Conservation (phyloP, 306 rosid species). For the Gillenia trifoliata region DNA sequence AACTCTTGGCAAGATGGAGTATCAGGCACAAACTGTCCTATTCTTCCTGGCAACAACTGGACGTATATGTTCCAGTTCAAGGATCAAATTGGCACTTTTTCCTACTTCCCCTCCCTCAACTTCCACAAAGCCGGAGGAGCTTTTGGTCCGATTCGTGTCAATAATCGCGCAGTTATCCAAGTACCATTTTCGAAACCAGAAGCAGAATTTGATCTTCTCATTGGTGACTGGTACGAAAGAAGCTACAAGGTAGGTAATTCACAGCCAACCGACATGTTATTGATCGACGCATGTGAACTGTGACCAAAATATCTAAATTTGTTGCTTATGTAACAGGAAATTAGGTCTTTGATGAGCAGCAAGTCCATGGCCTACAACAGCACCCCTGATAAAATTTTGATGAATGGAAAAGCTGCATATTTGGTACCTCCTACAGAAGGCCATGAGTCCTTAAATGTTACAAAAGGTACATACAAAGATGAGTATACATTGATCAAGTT, state of each 20-base stretch:
- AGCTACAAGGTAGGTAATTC: conserved; percentile 40
- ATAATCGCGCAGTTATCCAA: conserved; percentile 27
- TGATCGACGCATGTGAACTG: not conserved
- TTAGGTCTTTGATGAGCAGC: conserved; percentile 28
- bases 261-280: not conserved
- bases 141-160: conserved; percentile 53
- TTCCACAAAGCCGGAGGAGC: conserved; percentile 63
- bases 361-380: not conserved
- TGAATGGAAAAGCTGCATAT: conserved; percentile 56
- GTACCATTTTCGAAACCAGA: conserved; percentile 58
- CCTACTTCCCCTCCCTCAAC: conserved; percentile 59
- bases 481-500: not conserved
- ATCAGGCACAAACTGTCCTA: conserved; percentile 63
- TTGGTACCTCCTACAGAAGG: conserved; percentile 20
- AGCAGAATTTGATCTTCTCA: conserved; percentile 54
- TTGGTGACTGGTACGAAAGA: conserved; percentile 56
- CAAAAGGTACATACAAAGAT: conserved; percentile 30
- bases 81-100: conserved; percentile 68
- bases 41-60: conserved; percentile 46
- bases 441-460: conserved; percentile 43
- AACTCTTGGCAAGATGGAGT: conserved; percentile 84
- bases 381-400: conserved; percentile 47
- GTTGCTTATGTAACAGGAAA: conserved; percentile 8
- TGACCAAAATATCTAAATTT: not conserved
- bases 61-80: conserved; percentile 46